Evolutionary conservation across 768 basidiomycete genomes (phyloP), one percentile per base, ranked within the genome.

Genomic region (Boletus barrowsii): DNA sequence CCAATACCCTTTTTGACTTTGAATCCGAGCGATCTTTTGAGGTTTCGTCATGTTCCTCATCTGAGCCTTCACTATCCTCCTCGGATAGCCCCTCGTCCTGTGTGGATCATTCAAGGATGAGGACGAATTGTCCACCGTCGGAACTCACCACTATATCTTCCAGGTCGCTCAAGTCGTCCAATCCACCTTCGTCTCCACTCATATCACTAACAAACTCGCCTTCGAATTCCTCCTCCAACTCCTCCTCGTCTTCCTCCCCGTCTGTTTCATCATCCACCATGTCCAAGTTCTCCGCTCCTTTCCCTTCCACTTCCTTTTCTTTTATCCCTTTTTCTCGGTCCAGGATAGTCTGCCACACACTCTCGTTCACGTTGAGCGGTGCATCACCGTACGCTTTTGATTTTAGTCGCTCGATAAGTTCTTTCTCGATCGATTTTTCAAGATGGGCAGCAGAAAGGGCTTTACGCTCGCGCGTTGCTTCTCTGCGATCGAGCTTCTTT

Each of bases 321-420:
- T 72, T 72, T 9, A 55, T 76, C 33, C 74, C 75, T 61, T 83
- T 81, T 62, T 97, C 93, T 44, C 84, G 79, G 65, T 97, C 92
- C 40, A 98, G 75, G 49, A 99, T 87, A 3, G 90, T 86, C 59
- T 86, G 84, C 97, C 97, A 98, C 10, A 98, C 94, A 40, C 78
- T 86, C 73, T 99, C 97, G 72, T 99, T 98, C 54, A 99, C 95
- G 71, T 99, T 98, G 42, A 99, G 81, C 13, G 97, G 97, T 33
- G 90, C 89, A 65, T 98, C 96, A 41, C 97, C 96, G 67, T 99
- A 98, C 17, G 96, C 95, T 72, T 97, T 97, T 49, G 88, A 88
- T 76, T 95, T 94, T 18, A 99, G 80, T 17, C 97, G 90, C 63
- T 96, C 93, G 44, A 99, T 84, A 24, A 98, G 84, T 67, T 99